phyloP scores from a whole-genome alignment of 169 alveolate genomes.

The Plasmodium vivax region DNA sequence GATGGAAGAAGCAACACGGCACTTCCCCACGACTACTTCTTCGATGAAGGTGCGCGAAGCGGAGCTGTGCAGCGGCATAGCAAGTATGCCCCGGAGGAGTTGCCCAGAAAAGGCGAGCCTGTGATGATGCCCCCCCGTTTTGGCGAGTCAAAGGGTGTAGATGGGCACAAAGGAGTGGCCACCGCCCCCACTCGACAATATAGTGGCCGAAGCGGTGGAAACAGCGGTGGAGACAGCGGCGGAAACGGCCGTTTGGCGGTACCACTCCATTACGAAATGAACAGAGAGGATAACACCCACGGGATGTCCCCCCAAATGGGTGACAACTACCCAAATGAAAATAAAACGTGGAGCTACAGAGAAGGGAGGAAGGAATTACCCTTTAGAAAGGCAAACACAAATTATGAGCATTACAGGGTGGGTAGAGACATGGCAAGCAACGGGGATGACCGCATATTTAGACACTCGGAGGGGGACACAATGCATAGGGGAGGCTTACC shows the following conservation, averaged over 20 bases:
- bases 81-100: neutral
- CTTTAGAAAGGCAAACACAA: constrained; percentile 32
- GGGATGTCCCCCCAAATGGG: neutral
- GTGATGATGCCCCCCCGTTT: neutral
- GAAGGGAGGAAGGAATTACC: neutral
- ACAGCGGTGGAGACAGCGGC: neutral
- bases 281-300: neutral
- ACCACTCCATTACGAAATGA: neutral
- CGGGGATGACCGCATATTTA: neutral
- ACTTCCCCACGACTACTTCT: neutral
- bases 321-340: neutral
- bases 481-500: neutral
- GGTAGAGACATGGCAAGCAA: neutral
- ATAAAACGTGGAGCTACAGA: neutral
- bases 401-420: constrained; percentile 6
- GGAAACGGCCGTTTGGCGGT: neutral
- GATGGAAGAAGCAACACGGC: neutral
- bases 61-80: neutral
- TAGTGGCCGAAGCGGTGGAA: neutral
- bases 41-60: neutral
- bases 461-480: constrained; percentile 15
- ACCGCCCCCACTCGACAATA: neutral
- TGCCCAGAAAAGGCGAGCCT: neutral
- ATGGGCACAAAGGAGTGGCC: neutral
- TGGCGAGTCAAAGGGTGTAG: neutral